Conservation (phyloP, 169 alveolate genomes). For the Hammondia hammondi region DNA sequence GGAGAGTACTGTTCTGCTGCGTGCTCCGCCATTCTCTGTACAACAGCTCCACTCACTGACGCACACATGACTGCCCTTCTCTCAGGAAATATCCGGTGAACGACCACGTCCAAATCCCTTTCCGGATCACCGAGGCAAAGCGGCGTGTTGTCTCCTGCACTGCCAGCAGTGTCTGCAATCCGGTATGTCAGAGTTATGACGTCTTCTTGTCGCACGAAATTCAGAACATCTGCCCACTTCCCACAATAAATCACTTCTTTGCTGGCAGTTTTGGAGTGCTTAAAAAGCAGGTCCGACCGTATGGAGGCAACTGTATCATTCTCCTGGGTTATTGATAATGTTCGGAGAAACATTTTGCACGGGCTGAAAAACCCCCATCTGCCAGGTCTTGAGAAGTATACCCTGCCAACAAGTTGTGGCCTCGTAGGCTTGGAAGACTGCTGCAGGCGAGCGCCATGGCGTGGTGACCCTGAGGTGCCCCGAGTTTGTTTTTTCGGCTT, state of each 20-base stretch:
- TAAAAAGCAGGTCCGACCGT: neutral
- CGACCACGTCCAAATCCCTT: neutral
- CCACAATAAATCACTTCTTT: neutral
- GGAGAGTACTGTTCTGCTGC: neutral
- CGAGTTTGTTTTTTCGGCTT: neutral
- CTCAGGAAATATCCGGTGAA: constrained; percentile 1
- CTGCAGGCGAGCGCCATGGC: neutral
- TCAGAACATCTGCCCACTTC: constrained; percentile 29
- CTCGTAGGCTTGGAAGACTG: neutral
- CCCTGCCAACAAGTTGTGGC: neutral
- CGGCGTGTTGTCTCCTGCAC: neutral
- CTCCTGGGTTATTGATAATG: neutral
- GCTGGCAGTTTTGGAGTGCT: neutral
- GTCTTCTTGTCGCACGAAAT: constrained; percentile 30
- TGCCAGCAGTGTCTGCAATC: neutral
- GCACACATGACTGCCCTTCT: neutral
- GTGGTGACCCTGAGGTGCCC: neutral
- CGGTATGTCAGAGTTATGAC: neutral
- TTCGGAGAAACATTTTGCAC: constrained; percentile 2
- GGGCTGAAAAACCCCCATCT: constrained; percentile 2
- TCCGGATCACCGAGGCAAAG: neutral
- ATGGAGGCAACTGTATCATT: neutral
- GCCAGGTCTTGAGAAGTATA: constrained; percentile 12
- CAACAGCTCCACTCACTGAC: neutral
- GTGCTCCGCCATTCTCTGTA: neutral